Base-by-base conservation (phyloP, 108 stramenopile species). In the Asterionellopsis glacialis region DNA sequence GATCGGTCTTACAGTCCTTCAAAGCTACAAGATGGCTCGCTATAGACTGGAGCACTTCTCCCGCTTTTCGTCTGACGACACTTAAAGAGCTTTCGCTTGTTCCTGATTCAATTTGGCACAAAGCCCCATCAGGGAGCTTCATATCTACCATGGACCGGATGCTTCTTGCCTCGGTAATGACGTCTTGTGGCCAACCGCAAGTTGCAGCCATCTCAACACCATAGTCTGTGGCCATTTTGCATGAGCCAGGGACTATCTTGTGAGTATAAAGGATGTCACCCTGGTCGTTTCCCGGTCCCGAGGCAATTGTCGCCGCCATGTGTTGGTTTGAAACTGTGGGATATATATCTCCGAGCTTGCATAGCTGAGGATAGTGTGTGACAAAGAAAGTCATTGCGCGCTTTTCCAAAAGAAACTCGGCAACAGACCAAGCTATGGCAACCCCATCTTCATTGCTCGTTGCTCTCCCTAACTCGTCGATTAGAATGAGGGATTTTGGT, bases 391-490 rank as follows among this genome's bases (percentile, higher is more conserved):
- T 91, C 72, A 87, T 85, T 9, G 89, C 74, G 60, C 81, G 61
- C 61, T 80, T 92, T 0, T 67, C 67, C 6, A 91, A 63, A 19
- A 95, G 74, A 63, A 65, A 76, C 58, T 95, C 94, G 12, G 85
- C 69, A 6, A 92, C 87, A 14, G 90, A 70, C 94, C 94, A 95
- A 4, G 94, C 94, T 26, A 95, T 76, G 13, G 89, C 82, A 21
- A 93, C 81, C 12, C 95, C 95, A 72, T 96, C 95, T 73, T 92
- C 90, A 63, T 94, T 96, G 64, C 90, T 90, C 12, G 97, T 98
- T 4, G 94, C 97, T 44, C 97, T 60, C 7, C 97, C 97, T 23
- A 98, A 79, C 69, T 98, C 97, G 60, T 98, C 97, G 10, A 98
- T 65, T 16, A 98, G 84, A 45, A 96, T 81, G 16, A 98, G 55